These are phyloP conservation scores for Paraconiothyrium brasiliense DNA, from an alignment of 2,329 filamentous ascomycete species.

Conservation along the genomic window DNA sequence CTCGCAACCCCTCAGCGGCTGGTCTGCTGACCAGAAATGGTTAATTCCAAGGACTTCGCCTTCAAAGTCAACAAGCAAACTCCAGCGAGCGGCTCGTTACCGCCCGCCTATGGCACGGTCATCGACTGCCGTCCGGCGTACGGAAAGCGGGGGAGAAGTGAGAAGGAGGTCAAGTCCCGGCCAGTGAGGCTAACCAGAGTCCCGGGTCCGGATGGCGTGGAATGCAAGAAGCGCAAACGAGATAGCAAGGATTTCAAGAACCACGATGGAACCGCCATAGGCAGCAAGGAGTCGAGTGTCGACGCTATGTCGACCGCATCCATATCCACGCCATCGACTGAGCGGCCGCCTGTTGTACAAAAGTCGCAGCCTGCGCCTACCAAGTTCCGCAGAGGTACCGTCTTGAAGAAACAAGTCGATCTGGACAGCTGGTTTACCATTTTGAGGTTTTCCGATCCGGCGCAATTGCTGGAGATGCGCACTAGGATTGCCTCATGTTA, in stretches of 20 bases:
- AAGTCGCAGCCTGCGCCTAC: constrained; percentile 39
- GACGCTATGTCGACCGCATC: not conserved
- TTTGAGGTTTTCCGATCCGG: constrained; percentile 45
- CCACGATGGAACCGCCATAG: not conserved
- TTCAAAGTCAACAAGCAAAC: constrained; percentile 52
- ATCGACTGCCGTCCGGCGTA: constrained; percentile 46
- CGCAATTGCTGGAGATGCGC: constrained; percentile 47
- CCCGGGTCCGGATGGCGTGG: constrained; percentile 26
- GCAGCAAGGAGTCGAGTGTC: not conserved
- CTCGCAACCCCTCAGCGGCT: constrained; percentile 37
- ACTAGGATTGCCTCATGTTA: constrained; percentile 47
- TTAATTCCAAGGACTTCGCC: constrained; percentile 49
- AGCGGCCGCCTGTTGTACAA: constrained; percentile 17
- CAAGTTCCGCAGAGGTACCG: constrained; percentile 39
- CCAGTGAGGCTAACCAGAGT: constrained; percentile 42
- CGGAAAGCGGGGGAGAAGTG: constrained; percentile 36
- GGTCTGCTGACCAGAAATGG: constrained; percentile 49
- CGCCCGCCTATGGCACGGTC: constrained; percentile 44
- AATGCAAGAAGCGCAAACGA: constrained; percentile 37
- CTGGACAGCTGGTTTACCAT: constrained; percentile 50
- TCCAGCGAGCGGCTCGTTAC: constrained; percentile 35
- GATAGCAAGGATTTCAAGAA: constrained; percentile 18
- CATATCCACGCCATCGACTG: not conserved
- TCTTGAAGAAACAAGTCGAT: constrained; percentile 38
- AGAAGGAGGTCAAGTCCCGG: constrained; percentile 41